These are phyloP conservation scores for Narthecium ossifragum DNA, from an alignment of 106 monocot species.

Conservation along the genomic window DNA sequence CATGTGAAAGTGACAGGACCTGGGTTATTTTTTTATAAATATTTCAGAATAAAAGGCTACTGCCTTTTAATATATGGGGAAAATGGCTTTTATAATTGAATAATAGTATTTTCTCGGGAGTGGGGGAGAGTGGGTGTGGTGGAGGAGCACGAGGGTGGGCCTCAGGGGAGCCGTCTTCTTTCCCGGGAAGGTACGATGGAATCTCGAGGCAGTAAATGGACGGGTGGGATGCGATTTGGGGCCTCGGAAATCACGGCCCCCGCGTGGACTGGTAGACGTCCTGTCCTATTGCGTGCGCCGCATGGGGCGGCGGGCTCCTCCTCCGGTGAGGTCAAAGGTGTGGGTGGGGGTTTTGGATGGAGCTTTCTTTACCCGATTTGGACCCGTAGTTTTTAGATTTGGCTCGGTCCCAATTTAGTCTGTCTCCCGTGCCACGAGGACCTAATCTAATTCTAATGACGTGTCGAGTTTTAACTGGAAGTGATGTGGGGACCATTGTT, in stretches of 20 bases:
- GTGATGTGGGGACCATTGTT: too few relatives aligned
- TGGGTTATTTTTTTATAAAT: background rate
- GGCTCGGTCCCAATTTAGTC: too few relatives aligned
- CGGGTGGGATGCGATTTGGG: background rate
- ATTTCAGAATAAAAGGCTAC: background rate
- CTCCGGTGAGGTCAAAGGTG: background rate
- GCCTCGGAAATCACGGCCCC: background rate
- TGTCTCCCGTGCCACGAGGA: too few relatives aligned
- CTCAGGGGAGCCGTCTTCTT: conserved; percentile 2
- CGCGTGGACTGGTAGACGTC: too few relatives aligned
- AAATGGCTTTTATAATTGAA: background rate
- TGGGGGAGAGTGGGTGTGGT: too few relatives aligned
- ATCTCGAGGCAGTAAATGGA: background rate
- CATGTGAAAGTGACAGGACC: conserved; percentile 1
- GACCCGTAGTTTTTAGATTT: too few relatives aligned
- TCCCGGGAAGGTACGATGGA: conserved; percentile 4
- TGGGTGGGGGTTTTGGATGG: background rate
- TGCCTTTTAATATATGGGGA: too few relatives aligned
- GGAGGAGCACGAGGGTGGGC: conserved; percentile 5
- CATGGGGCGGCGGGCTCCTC: background rate
- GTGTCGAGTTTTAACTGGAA: too few relatives aligned
- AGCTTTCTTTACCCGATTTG: too few relatives aligned
- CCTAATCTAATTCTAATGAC: too few relatives aligned
- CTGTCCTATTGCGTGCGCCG: background rate
- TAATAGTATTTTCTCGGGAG: background rate